Evolutionary conservation across 83 land plant genomes (phyloP), one percentile per base, ranked within the genome.

Genomic region (Diphasiastrum complanatum): DNA sequence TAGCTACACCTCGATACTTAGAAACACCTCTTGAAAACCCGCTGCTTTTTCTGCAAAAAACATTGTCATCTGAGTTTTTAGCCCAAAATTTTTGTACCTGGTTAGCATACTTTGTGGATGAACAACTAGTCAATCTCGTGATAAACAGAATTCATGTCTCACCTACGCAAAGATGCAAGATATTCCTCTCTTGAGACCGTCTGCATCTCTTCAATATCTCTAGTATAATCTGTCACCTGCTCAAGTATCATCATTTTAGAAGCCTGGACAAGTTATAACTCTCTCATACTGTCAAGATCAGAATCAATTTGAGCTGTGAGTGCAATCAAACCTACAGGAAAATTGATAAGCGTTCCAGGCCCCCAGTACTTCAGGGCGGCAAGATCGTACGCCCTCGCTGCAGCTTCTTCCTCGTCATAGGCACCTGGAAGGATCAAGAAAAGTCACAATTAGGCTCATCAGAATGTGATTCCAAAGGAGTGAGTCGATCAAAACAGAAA

Each of bases 131-230:
- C 16, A 16, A 37, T 8, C 37, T 19, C 25, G 14, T 33, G 61
- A 58, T 37, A 37, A 43, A 58, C 40, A 46, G 27, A 35, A 19
- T 30, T 20, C 5, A 1, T 38, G 43, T 34, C 51, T 36, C 61
- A 79, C 96, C 96, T 82, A 54, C 96, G 61, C n/a, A 89, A 81
- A 61, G 87, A 80, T 18, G 89, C 91, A 56, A 89, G 84, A 52
- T 83, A 89, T 25, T 89, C 96, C 62, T 89, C 96, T 73, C 89
- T 82, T 24, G 96, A 85, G n/a, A 89, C 75, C 65, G 65, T 78
- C 57, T 85, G 82, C 96, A 89, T 89, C 66, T 89, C 96, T 62
- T 85, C 96, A 41, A 89, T 77, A 73, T 89, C 96, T 67, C 96
- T 80, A n/a, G 87, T 53, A 70, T 89, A 89, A 53, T 89, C 96